Conservation (phyloP, 192 early-diverging fungal genomes). For the Podila epigama region DNA sequence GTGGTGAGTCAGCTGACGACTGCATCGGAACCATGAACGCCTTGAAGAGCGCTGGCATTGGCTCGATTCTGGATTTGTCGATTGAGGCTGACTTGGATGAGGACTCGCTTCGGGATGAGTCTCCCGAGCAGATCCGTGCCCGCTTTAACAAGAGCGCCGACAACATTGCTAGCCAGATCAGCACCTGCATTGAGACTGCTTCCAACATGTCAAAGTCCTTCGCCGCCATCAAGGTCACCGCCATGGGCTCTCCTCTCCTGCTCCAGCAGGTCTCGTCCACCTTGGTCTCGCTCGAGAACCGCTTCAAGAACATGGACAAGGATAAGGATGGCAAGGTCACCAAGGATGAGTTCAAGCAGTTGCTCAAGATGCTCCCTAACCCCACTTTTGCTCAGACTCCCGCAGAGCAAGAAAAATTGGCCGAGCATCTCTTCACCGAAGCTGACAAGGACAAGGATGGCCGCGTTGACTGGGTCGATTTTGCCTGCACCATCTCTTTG, state of each 20-base stretch:
- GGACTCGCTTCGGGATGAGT: slow-evolving; percentile 51
- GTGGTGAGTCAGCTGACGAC: slow-evolving; percentile 87
- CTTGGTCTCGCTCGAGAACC: slow-evolving; percentile 51
- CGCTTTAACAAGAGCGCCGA: slow-evolving; percentile 70
- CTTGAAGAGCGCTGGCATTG: slow-evolving; percentile 69
- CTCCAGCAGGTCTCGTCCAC: slow-evolving; percentile 75
- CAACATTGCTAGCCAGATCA: slow-evolving; percentile 68
- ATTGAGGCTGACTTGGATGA: slow-evolving; percentile 84
- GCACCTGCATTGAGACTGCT: slow-evolving; percentile 77
- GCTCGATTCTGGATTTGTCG: slow-evolving; percentile 85
- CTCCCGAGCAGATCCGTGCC: slow-evolving; percentile 50
- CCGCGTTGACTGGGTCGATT: slow-evolving; percentile 70
- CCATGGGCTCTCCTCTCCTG: slow-evolving; percentile 75
- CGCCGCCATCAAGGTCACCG: slow-evolving; percentile 90
- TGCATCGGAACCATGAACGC: slow-evolving; percentile 81
- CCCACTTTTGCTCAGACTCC: slow-evolving; percentile 3
- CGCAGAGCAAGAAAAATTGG: slow-evolving; percentile 9
- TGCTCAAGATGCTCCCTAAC: slow-evolving; percentile 25
- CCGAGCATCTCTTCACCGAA: slow-evolving; percentile 49
- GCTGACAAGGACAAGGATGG: slow-evolving; percentile 63
- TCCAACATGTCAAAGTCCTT: slow-evolving; percentile 69
- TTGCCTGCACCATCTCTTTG: slow-evolving; percentile 70
- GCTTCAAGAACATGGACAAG: slow-evolving; percentile 52
- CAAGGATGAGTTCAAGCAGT: slow-evolving; percentile 32
- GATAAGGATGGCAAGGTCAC: slow-evolving; percentile 45